These are phyloP conservation scores for Pseudogymnoascus sp. DNA, from an alignment of 2,329 filamentous ascomycete genomes.

Conservation along the genomic window DNA sequence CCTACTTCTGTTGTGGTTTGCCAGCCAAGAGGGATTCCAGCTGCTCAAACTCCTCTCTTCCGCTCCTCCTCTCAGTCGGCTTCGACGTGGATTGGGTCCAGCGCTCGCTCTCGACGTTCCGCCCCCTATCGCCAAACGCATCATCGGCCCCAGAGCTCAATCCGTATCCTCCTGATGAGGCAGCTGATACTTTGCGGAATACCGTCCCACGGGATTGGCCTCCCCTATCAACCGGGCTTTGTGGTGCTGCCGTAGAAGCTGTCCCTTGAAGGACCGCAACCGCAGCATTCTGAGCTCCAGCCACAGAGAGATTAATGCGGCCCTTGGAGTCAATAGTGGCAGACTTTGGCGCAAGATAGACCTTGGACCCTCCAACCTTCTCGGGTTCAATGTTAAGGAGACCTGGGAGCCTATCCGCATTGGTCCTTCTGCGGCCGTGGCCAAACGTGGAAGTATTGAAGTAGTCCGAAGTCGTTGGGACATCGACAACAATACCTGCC, in stretches of 20 bases:
- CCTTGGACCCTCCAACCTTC: constrained; percentile 26
- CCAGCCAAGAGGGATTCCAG: constrained; percentile 2
- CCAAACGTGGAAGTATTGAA: constrained; percentile 12
- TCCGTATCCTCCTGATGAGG: not conserved
- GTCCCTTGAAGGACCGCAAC: constrained; percentile 24
- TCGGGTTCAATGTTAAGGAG: constrained; percentile 23
- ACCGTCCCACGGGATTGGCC: not conserved
- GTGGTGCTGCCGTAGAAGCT: constrained; percentile 7
- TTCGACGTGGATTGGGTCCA: not conserved
- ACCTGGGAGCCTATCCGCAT: constrained; percentile 15
- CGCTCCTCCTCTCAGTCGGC: not conserved
- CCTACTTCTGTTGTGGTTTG: not conserved
- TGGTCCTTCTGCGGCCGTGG: constrained; percentile 9
- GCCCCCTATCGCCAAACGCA: not conserved
- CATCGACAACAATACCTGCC: constrained; percentile 25
- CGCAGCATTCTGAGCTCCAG: constrained; percentile 20
- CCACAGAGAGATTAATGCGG: constrained; percentile 21
- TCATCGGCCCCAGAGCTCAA: not conserved
- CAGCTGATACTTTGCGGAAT: not conserved
- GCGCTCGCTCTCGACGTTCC: not conserved
- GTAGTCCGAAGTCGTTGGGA: constrained; percentile 16
- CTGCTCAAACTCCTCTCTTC: constrained; percentile 5
- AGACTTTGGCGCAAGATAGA: constrained; percentile 22
- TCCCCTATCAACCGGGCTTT: constrained; percentile 6
- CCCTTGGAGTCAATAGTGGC: constrained; percentile 27